phyloP scores from a whole-genome alignment of 78 protist genomes.

The Bodo saltans region DNA sequence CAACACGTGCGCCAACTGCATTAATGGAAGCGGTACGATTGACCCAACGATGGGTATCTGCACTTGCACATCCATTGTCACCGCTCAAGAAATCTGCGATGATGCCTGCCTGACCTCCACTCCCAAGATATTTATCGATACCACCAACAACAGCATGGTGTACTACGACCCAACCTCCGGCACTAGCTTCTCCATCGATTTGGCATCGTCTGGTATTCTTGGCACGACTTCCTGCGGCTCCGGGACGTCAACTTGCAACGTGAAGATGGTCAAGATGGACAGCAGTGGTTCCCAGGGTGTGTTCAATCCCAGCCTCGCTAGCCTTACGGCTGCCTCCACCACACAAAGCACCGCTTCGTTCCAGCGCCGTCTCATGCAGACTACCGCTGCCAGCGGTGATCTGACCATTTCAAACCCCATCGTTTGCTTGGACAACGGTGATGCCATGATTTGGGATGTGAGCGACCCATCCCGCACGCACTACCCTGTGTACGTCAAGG shows the following conservation, averaged over 20 bases:
- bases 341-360: not conserved
- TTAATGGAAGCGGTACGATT: not conserved
- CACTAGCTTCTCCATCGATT: not conserved
- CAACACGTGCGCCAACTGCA: not conserved
- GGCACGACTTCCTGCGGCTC: not conserved
- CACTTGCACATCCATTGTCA: not conserved
- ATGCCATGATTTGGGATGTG: constrained; percentile 36
- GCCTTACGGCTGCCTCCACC: not conserved
- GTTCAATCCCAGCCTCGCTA: not conserved
- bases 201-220: no score
- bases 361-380: not conserved
- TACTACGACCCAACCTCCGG: not conserved
- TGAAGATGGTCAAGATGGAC: not conserved
- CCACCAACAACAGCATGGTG: not conserved
- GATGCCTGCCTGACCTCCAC: not conserved
- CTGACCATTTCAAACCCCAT: constrained; percentile 36
- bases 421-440: constrained; percentile 41
- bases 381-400: not conserved
- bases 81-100: constrained; percentile 29
- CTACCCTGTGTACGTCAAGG: constrained; percentile 57
- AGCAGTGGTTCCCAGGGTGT: not conserved
- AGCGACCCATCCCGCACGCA: no score
- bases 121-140: not conserved
- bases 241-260: not conserved
- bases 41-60: constrained; percentile 15